Conservation (phyloP, 2,329 filamentous ascomycete genomes). For the Fusarium siculi region DNA sequence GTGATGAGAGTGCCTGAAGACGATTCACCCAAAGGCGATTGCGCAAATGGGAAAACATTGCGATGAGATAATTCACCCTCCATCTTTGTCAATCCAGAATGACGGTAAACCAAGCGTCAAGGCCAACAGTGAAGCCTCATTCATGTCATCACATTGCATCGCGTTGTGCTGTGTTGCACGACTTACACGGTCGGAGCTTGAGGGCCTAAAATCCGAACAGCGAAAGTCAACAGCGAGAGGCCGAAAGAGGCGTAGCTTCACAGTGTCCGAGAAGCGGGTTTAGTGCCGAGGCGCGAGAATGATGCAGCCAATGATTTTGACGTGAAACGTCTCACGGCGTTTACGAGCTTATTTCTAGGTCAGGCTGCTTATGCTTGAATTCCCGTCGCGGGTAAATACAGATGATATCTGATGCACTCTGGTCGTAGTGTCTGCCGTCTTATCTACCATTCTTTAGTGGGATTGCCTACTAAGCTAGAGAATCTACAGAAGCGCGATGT, state of each 20-base stretch:
- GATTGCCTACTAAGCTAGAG: fast-evolving
- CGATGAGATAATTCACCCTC: fast-evolving
- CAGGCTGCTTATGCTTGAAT: not conserved
- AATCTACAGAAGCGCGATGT: fast-evolving
- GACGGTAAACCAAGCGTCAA: not conserved
- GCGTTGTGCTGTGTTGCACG: not conserved
- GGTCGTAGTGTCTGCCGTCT: not conserved
- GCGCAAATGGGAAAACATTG: slow-evolving; percentile 6
- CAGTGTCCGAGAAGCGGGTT: not conserved
- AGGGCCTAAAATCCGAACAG: slow-evolving; percentile 18
- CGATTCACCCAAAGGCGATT: not conserved
- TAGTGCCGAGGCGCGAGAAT: slow-evolving; percentile 24
- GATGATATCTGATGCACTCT: fast-evolving
- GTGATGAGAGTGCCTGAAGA: not conserved
- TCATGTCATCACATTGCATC: not conserved
- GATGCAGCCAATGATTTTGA: not conserved
- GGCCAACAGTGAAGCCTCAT: not conserved
- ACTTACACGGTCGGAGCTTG: not conserved
- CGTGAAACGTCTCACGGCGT: not conserved
- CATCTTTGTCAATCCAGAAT: not conserved
- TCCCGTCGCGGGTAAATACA: not conserved
- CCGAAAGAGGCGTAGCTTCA: slow-evolving; percentile 10
- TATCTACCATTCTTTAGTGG: not conserved
- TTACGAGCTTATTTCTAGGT: not conserved
- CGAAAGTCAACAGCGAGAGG: slow-evolving; percentile 17